Conservation (phyloP, 192 early-diverging fungal species). For the Spinellus fusiger region DNA sequence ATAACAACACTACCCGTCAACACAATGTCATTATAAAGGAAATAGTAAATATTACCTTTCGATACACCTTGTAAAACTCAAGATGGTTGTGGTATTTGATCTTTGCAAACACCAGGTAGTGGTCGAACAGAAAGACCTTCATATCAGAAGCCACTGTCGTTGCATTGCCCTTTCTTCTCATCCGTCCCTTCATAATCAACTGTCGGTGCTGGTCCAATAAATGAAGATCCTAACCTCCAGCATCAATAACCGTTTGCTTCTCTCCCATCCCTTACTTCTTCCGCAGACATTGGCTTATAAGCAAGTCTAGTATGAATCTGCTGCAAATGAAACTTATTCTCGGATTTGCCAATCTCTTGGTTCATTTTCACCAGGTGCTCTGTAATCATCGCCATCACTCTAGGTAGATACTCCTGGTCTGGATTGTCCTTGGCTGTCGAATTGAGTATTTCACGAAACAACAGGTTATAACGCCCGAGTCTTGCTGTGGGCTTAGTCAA, state of each 20-base stretch:
- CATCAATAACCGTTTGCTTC: conserved; percentile 3
- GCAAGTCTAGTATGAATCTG: conserved; percentile 65
- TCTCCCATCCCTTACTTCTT: background rate
- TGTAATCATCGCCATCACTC: conserved; percentile 67
- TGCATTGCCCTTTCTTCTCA: conserved; percentile 63
- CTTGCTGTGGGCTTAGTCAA: conserved; percentile 86
- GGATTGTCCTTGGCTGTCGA: conserved; percentile 70
- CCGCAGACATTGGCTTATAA: conserved; percentile 41
- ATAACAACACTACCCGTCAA: too few species aligned
- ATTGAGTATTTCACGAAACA: conserved; percentile 77
- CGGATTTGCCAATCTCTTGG: conserved; percentile 79
- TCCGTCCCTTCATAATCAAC: conserved; percentile 72
- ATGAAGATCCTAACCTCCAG: conserved; percentile 56
- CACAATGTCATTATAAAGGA: too few species aligned
- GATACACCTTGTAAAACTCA: conserved; percentile 58
- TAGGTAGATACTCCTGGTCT: conserved; percentile 63
- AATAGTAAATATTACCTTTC: conserved; percentile 29
- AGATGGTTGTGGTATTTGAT: conserved; percentile 54
- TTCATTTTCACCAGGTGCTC: conserved; percentile 78
- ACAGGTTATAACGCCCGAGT: conserved; percentile 78
- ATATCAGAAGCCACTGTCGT: conserved; percentile 59
- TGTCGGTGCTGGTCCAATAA: conserved; percentile 67
- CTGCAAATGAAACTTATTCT: conserved; percentile 79
- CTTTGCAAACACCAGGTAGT: conserved; percentile 76
- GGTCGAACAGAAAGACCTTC: conserved; percentile 84